Evolutionary conservation across 2,329 filamentous ascomycete species (phyloP), one percentile per base, ranked within the genome.

Genomic region (Ascochyta viciae-villosae): DNA sequence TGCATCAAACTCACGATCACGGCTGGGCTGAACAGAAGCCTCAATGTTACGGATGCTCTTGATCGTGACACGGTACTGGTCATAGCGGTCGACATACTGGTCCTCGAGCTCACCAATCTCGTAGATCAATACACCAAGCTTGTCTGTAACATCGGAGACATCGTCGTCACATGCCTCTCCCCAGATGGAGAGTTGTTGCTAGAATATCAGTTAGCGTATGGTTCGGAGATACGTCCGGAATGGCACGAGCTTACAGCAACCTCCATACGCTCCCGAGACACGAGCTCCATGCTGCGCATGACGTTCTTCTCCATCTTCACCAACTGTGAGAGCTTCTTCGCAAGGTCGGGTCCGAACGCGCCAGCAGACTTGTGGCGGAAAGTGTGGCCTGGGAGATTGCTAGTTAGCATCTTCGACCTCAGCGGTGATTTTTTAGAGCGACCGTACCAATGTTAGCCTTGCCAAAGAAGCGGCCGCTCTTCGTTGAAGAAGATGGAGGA

Each of bases 221-320:
- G 15, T 50, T 43, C 39, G 41, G 29, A 57, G 40, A 50, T 50
- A 29, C 15, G 39, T 46, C 50, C 12, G 43, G 49, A 13, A n/a
- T 33, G 33, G 46, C 22, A 23, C 45, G 56, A 61, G 85, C 91
- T 73, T 90, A 96, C 92, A 73, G 95, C 95, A 65, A 97, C 94
- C 72, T 98, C 95, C 92, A 98, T 98, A 70, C 95, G 89, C 83
- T 99, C 95, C 73, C 92, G 89, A 41, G 92, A 92, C 50, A 98
- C 95, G 45, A 92, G 85, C 77, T 99, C 95, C 84, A 98, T 88
- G 76, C 92, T 97, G 78, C 95, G 92, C 95, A 99, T 99, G 54
- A 97, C 91, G 76, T 99, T 98, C 88, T 99, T 99, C 82, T 99
- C 95, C 95, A 99, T 99, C 87, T 99, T 99, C 62, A 99, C 95